Evolutionary conservation across 1,284 basidiomycete genomes (phyloP).

Genomic region (Tylopilus orsonianus): DNA sequence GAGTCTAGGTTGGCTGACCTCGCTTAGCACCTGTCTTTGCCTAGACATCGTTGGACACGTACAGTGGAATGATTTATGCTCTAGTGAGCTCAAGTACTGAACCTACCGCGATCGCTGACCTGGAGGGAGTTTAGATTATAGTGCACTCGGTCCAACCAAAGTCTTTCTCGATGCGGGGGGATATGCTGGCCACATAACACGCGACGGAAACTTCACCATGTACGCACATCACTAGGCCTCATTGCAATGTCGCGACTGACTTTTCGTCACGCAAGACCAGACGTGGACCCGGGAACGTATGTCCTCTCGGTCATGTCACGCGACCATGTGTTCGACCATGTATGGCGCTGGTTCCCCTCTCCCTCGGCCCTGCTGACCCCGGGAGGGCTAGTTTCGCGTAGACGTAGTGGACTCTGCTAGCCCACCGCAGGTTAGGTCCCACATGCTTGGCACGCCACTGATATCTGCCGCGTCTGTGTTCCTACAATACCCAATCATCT

Average conservation of each 20-base stretch:
- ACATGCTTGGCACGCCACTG: constrained; percentile 67
- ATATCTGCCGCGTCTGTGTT: constrained; percentile 54
- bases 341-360: constrained; percentile 30
- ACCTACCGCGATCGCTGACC: constrained; percentile 1
- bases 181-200: constrained; percentile 50
- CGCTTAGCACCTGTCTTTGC: constrained; percentile 38
- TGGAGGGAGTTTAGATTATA: constrained; percentile 36
- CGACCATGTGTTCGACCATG: constrained; percentile 69
- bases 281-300: constrained; percentile 64
- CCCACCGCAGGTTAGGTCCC: constrained; percentile 58
- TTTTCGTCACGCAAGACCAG: constrained; percentile 44
- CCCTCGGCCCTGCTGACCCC: constrained; percentile 4
- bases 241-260: constrained; percentile 10
- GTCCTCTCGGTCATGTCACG: constrained; percentile 64
- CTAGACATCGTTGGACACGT: constrained; percentile 60
- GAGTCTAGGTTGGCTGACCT: background rate
- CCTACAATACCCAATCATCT: constrained; percentile 66
- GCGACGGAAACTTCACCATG: constrained; percentile 66
- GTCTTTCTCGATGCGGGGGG: constrained; percentile 61
- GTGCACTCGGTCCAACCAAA: constrained; percentile 53
- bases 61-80: constrained; percentile 65
- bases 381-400: constrained; percentile 41
- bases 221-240: constrained; percentile 50
- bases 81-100: constrained; percentile 41
- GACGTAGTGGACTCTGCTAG: constrained; percentile 52